Evolutionary conservation across 2,329 filamentous ascomycete genomes (phyloP), one percentile per base, ranked within the genome.

Genomic region (Ascochyta fabae): DNA sequence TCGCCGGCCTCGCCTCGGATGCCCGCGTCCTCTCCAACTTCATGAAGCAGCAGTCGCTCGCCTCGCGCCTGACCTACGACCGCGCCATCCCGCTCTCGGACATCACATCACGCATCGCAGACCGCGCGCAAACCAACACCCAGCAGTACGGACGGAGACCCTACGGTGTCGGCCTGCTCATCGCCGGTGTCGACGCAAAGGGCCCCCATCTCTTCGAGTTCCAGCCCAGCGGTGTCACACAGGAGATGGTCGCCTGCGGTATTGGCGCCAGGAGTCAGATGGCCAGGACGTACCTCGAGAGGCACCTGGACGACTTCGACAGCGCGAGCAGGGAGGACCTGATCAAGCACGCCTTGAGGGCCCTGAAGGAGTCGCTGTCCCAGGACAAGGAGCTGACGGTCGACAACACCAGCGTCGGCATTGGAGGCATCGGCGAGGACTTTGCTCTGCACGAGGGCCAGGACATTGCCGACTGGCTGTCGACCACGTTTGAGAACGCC

Each of bases 1-100:
- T 99, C 71, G 95, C 95, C 66, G 95, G 95, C 69, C 91, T 99
- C 60, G 95, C 95, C 66, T 97, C 94, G 56, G 95, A 99, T 79
- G 95, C 94, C 75, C 95, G 95, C 73, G 95, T 99, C 69, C 92
- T 99, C 69, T 97, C 93, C 84, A 99, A 99, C 86, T 99, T 97
- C 84, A 98, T 99, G 94, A 98, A 97, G 84, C 92, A 96, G 81
- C 95, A 98, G 81, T 96, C 92, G 62, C 91, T 99, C 72, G 90
- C 91, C 72, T 94, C 95, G 71, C 92, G 94, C 77, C 88, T 99
- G 70, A 96, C 92, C 54, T 98, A 96, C 82, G 94, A 91, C 79
- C 93, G 95, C 66, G 88, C 93, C 66, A 95, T 99, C 75, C 91
- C 92, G 29, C 83, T 98, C 74, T 89, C 92, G 72, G 89, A 90